Conservation (phyloP, 2,329 filamentous ascomycete species). For the Bipolaris zeicola region DNA sequence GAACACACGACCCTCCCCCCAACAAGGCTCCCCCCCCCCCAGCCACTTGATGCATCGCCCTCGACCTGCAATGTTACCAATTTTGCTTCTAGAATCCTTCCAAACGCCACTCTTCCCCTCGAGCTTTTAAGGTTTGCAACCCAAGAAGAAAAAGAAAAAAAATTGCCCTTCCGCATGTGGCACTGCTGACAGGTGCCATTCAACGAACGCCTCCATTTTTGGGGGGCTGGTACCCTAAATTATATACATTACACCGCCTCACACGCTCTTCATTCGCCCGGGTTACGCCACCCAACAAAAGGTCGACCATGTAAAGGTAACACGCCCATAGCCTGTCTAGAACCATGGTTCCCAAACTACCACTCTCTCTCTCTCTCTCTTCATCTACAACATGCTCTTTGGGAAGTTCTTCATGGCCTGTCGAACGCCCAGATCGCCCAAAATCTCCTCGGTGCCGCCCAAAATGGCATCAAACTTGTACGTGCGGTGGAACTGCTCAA, state of each 20-base stretch:
- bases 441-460: slow-evolving; percentile 81
- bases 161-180: neutral
- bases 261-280: no score
- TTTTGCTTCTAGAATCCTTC: slow-evolving; percentile 25
- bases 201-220: neutral
- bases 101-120: neutral
- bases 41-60: neutral
- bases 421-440: slow-evolving; percentile 79
- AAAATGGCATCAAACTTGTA: slow-evolving; percentile 73
- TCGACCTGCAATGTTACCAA: slow-evolving; percentile 20
- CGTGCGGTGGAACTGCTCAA: slow-evolving; percentile 83
- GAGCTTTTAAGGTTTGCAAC: slow-evolving; percentile 10
- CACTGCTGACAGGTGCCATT: slow-evolving; percentile 3
- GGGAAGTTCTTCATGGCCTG: slow-evolving; percentile 86
- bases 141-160: neutral
- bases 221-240: slow-evolving; percentile 2
- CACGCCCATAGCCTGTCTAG: neutral
- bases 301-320: neutral
- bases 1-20: slow-evolving; percentile 9
- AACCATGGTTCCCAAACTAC: slow-evolving; percentile 30
- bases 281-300: no score
- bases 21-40: neutral
- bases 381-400: slow-evolving; percentile 72
- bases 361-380: no score
- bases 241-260: slow-evolving; percentile 4